Conservation (phyloP, 192 early-diverging fungal genomes). For the Dissophora ornata region DNA sequence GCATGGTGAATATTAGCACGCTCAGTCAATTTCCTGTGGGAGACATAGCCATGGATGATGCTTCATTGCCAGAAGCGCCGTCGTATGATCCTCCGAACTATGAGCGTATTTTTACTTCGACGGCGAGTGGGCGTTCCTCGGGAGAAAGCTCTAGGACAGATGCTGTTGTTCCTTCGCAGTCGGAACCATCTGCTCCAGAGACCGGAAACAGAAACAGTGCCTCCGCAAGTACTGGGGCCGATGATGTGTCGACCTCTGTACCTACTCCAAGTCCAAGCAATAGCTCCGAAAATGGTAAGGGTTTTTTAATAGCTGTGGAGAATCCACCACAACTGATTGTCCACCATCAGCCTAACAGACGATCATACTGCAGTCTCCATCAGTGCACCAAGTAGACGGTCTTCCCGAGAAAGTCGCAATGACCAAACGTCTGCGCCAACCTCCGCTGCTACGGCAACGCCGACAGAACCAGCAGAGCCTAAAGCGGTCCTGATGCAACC, state of each 20-base stretch:
- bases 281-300: constrained; percentile 23
- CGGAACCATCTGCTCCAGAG: neutral
- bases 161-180: neutral
- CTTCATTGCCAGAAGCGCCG: constrained; percentile 35
- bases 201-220: no score
- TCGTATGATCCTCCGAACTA: constrained; percentile 51
- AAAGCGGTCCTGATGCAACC: constrained; percentile 53
- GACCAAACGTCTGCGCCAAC: constrained; percentile 2
- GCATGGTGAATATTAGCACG: constrained; percentile 48
- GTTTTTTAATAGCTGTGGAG: no score
- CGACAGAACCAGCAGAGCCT: constrained; percentile 29
- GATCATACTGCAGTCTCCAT: neutral
- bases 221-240: no score
- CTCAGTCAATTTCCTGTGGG: constrained; percentile 20
- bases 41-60: constrained; percentile 8
- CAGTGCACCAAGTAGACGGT: constrained; percentile 12
- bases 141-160: constrained; percentile 6
- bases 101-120: constrained; percentile 25
- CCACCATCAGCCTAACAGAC: neutral
- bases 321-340: no score
- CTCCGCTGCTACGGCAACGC: neutral
- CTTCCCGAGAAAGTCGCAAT: constrained; percentile 11
- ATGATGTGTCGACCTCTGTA: no score
- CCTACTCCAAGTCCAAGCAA: constrained; percentile 12
- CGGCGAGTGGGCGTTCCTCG: constrained; percentile 16